Conservation (phyloP, 352 stramenopile species). For the Globisporangium camurandrum region DNA sequence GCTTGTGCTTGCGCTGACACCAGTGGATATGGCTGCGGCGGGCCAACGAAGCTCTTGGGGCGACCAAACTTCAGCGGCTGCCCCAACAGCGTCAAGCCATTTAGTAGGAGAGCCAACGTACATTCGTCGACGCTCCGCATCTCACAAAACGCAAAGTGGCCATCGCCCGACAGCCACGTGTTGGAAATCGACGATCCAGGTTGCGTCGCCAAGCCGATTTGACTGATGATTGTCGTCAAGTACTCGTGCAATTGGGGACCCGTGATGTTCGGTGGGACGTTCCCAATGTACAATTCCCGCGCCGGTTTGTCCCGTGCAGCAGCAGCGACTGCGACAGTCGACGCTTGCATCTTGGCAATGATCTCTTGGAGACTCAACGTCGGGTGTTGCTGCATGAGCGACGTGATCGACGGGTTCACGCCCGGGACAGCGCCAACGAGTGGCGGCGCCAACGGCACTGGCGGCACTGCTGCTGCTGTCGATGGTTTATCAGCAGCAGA, state of each 20-base stretch:
- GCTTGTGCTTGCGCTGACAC: constrained; percentile 68
- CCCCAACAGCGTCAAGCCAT: constrained; percentile 69
- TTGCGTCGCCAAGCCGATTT: constrained; percentile 70
- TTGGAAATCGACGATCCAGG: constrained; percentile 78
- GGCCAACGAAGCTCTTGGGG: constrained; percentile 75
- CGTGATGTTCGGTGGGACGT: constrained; percentile 76
- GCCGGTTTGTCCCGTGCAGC: constrained; percentile 72
- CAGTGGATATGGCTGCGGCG: constrained; percentile 65
- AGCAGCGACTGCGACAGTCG: constrained; percentile 63
- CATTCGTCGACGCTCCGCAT: constrained; percentile 85
- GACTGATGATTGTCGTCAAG: constrained; percentile 81
- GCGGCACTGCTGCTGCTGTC: background rate
- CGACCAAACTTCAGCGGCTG: constrained; percentile 84
- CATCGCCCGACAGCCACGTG: constrained; percentile 83
- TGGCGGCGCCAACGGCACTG: background rate
- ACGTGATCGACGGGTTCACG: constrained; percentile 76
- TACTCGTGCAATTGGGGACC: constrained; percentile 82
- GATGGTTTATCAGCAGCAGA: constrained; percentile 12
- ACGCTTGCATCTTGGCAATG: constrained; percentile 84
- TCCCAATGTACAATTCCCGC: constrained; percentile 81
- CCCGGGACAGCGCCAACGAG: constrained; percentile 6
- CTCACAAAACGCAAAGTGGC: constrained; percentile 84
- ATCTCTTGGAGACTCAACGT: constrained; percentile 86
- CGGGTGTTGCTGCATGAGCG: constrained; percentile 86
- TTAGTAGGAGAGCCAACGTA: constrained; percentile 78